Conservation (phyloP, 1,139 yeast genomes). For the Sugiyamaella xylanicola region DNA sequence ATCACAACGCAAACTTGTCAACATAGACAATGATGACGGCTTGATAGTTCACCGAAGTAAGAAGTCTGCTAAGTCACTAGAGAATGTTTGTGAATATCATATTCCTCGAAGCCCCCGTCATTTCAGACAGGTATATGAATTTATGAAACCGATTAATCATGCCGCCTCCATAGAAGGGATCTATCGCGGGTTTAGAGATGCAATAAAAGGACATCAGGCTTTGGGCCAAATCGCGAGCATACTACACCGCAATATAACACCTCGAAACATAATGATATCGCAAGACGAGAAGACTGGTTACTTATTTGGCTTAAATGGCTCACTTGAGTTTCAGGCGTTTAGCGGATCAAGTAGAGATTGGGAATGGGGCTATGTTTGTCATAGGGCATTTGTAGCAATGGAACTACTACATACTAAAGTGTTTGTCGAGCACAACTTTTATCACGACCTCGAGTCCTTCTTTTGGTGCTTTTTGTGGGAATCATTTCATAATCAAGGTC, state of each 20-base stretch:
- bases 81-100: constrained; percentile 4
- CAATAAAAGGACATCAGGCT: constrained; percentile 15
- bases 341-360: constrained; percentile 6
- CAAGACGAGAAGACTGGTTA: constrained; percentile 18
- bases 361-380: constrained; percentile 18
- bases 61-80: constrained; percentile 15
- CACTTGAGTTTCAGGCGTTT: constrained; percentile 13
- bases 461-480: constrained; percentile 23
- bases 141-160: constrained; percentile 16
- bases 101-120: constrained; percentile 18
- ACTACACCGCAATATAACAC: constrained; percentile 18
- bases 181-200: constrained; percentile 19
- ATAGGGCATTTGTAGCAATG: constrained; percentile 19
- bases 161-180: constrained; percentile 12
- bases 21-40: constrained; percentile 18
- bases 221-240: constrained; percentile 15
- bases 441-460: constrained; percentile 22
- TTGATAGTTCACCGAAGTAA: constrained; percentile 6
- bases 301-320: constrained; percentile 17
- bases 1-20: constrained; percentile 13
- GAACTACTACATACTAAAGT: constrained; percentile 18
- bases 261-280: constrained; percentile 18
- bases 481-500: constrained; percentile 19
- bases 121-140: constrained; percentile 17
- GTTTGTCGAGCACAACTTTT: constrained; percentile 19